Evolutionary conservation across 2,329 filamentous ascomycete species (phyloP).

Genomic region (Aspergillus quadricinctus): DNA sequence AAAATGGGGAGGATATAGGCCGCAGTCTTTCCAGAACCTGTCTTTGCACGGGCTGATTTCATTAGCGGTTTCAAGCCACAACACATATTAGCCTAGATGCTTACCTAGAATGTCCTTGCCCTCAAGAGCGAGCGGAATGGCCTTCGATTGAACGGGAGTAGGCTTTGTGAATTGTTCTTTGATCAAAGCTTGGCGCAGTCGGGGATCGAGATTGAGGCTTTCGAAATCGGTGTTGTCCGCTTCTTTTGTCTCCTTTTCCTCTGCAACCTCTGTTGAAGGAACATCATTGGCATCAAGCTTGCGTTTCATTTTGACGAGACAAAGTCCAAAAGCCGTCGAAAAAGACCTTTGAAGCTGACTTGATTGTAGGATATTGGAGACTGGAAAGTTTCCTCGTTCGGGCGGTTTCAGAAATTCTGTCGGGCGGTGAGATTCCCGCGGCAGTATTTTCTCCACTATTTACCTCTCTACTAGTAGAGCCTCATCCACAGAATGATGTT

Average conservation of each 20-base stretch:
- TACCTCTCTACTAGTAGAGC: not conserved
- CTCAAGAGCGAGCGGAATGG: constrained; percentile 80
- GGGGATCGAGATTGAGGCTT: constrained; percentile 73
- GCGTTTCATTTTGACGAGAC: constrained; percentile 42
- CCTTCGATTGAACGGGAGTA: constrained; percentile 81
- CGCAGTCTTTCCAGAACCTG: constrained; percentile 95
- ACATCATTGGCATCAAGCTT: constrained; percentile 48
- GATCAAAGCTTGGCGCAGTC: constrained; percentile 79
- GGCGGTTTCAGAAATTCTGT: constrained; percentile 19
- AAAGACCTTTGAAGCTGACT: not conserved
- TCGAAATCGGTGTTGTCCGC: constrained; percentile 59
- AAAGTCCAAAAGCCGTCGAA: constrained; percentile 1
- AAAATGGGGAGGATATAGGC: constrained; percentile 90
- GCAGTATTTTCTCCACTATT: constrained; percentile 17
- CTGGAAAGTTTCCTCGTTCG: constrained; percentile 23
- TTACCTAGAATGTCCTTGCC: constrained; percentile 76
- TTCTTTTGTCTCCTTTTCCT: constrained; percentile 21
- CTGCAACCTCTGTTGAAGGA: constrained; percentile 34
- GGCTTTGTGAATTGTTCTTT: constrained; percentile 80
- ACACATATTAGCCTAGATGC: not conserved
- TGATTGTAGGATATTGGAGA: constrained; percentile 2
- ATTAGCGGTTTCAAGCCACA: constrained; percentile 13
- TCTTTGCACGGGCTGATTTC: constrained; percentile 73
- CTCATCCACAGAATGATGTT: not conserved
- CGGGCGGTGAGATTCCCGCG: constrained; percentile 31